These are phyloP conservation scores for Breynia disticha DNA, from an alignment of 441 rosid genomes.

Conservation along the genomic window DNA sequence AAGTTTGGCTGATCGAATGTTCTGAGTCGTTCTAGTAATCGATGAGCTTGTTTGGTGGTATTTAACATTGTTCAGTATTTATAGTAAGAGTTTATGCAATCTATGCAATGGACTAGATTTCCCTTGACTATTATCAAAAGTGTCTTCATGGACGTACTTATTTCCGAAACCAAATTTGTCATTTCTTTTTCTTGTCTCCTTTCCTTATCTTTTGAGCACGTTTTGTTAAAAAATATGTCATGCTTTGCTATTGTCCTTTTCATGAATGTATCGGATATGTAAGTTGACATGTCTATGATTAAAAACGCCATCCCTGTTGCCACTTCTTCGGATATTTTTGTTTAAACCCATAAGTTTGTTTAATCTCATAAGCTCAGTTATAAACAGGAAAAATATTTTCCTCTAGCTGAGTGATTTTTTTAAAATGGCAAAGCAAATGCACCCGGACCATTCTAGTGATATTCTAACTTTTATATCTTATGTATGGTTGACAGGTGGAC, in stretches of 20 bases:
- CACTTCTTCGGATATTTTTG: background rate
- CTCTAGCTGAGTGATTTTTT: no score
- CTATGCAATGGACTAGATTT: no score
- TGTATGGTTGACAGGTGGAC: slow-evolving; percentile 33
- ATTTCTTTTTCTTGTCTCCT: background rate
- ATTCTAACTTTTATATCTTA: background rate
- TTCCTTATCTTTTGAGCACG: background rate
- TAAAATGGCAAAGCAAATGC: no score
- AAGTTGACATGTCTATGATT: background rate
- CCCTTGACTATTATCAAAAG: no score
- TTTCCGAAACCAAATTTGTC: no score
- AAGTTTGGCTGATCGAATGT: no score
- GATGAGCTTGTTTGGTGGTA: no score
- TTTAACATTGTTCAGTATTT: no score
- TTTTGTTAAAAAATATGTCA: background rate
- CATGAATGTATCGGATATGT: background rate
- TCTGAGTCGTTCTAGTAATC: no score
- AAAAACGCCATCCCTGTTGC: background rate
- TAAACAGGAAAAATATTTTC: background rate
- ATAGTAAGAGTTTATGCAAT: no score
- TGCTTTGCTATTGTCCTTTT: background rate
- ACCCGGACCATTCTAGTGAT: no score
- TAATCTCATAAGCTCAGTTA: background rate
- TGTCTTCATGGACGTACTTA: no score
- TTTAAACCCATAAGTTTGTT: background rate